phyloP scores from a whole-genome alignment of 1,284 basidiomycete genomes.

The Kalmanozyma brasiliensis region DNA sequence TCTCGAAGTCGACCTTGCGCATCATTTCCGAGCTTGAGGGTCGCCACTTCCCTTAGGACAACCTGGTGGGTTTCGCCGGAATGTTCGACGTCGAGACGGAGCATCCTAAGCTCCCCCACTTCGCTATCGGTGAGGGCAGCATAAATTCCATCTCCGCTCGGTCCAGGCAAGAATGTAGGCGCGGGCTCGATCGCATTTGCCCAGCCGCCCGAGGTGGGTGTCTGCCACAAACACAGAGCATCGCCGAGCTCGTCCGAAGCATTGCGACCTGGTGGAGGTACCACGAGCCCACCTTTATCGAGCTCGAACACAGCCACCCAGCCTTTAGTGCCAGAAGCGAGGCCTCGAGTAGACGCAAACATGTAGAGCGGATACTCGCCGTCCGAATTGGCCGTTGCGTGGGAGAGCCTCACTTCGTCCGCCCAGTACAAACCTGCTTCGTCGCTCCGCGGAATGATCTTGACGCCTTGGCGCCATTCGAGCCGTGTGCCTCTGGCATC shows the following conservation, averaged over 20 bases:
- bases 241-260: slow-evolving; percentile 19
- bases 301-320: slow-evolving; percentile 68
- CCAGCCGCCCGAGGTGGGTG: slow-evolving; percentile 69
- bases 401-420: slow-evolving; percentile 69
- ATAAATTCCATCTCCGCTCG: slow-evolving; percentile 46
- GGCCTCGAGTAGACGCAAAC: slow-evolving; percentile 68
- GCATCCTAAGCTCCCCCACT: slow-evolving; percentile 65
- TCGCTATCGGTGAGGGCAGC: slow-evolving; percentile 68
- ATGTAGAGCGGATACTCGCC: slow-evolving; percentile 49
- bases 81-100: slow-evolving; percentile 52
- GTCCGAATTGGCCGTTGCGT: slow-evolving; percentile 18
- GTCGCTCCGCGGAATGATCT: slow-evolving; percentile 61
- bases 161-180: slow-evolving; percentile 46
- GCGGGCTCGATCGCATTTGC: slow-evolving; percentile 69
- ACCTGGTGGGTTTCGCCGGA: slow-evolving; percentile 1
- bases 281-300: slow-evolving; percentile 53
- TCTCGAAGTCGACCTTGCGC: slow-evolving; percentile 25
- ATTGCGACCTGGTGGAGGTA: slow-evolving; percentile 7
- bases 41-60: slow-evolving; percentile 58
- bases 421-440: slow-evolving; percentile 62
- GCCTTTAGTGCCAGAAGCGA: slow-evolving; percentile 63
- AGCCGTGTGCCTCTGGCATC: slow-evolving; percentile 30
- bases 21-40: slow-evolving; percentile 43
- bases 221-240: slow-evolving; percentile 60
- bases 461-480: slow-evolving; percentile 60